Base-by-base conservation (phyloP, 805 yeast species). In the Schwanniomyces pseudopolymorphus region DNA sequence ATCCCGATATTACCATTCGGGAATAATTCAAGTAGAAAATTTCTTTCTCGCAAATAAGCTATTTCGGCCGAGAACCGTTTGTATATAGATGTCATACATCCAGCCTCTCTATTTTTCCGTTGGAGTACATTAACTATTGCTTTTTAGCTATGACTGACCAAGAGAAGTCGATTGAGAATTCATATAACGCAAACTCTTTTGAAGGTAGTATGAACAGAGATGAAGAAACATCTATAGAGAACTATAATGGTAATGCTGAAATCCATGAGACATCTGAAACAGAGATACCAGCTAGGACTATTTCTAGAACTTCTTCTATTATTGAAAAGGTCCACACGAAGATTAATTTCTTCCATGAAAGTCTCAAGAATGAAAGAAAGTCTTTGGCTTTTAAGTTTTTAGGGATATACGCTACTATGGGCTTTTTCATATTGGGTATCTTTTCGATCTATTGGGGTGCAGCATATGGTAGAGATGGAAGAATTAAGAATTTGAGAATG, bases 401-500 rank as follows among this genome's bases (percentile, higher is more conserved):
- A 1, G 2, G 39, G 2, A 63, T 60, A 26, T 69, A 69, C 43
- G 33, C 58, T 5, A 21, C 64, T 16, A 61, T 81, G 61, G 66
- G 68, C 14, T 40, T 58, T 5, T 64, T 66, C 42, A 63, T 66
- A 39, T 53, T 70, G 20, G 67, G 60, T 4, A 51, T 70, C 5
- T 63, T 72, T 40, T 63, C 74, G 10, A 58, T 72, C 25, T 72
- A 72, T 49, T 72, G 77, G 77, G 77, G 75, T 5, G 59, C 75
- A 13, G 47, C 62, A 45, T 69, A 61, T 53, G 51, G 53, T 4
- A 59, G 76, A 33, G 50, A 57, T 33, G 41, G 41, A 16, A 59
- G 76, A 11, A 54, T 67, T 17, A 48, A 43, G 36, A 68, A 72
- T 53, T 57, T 72, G 56, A 53, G 54, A 39, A 61, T 67, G 64